phyloP scores from a whole-genome alignment of 2,329 filamentous ascomycete species.

The Aspergillus chevalieri region DNA sequence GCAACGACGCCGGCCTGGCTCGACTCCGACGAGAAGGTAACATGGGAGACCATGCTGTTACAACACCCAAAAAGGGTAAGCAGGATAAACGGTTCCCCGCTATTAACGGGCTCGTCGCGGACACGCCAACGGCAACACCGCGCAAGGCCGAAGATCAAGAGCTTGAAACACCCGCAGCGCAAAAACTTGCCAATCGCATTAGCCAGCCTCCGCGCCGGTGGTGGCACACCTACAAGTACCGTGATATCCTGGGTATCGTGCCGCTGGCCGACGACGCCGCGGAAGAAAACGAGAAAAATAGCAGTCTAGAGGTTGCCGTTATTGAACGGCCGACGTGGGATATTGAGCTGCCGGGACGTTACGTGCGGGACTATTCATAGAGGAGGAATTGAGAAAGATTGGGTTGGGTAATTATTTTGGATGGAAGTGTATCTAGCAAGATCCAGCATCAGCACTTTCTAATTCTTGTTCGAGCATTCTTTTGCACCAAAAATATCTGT shows the following conservation, averaged over 20 bases:
- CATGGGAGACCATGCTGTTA: slow-evolving; percentile 10
- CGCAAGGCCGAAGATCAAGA: slow-evolving; percentile 1
- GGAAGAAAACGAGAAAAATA: slow-evolving; percentile 22
- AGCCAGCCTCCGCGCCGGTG: slow-evolving; percentile 26
- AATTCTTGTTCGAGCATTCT: too few species aligned
- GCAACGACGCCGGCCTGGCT: slow-evolving; percentile 27
- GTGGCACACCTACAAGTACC: slow-evolving; percentile 90
- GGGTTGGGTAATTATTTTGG: too few species aligned
- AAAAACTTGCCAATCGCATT: slow-evolving; percentile 20
- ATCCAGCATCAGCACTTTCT: too few species aligned
- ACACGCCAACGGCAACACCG: slow-evolving; percentile 9
- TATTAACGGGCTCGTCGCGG: slow-evolving; percentile 12
- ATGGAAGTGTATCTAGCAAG: too few species aligned
- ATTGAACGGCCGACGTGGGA: slow-evolving; percentile 84
- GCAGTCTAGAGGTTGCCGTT: slow-evolving; percentile 66
- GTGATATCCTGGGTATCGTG: slow-evolving; percentile 76
- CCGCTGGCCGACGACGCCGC: slow-evolving; percentile 38
- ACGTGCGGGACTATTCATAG: slow-evolving; percentile 49
- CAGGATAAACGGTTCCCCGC: slow-evolving; percentile 8
- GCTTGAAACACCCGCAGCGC: slow-evolving; percentile 8
- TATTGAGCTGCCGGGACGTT: slow-evolving; percentile 67
- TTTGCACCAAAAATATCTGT: too few species aligned
- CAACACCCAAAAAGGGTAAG: slow-evolving; percentile 15
- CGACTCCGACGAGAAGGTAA: slow-evolving; percentile 22
- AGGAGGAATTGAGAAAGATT: too few species aligned